Evolutionary conservation across 352 stramenopile genomes (phyloP), one percentile per base, ranked within the genome.

Genomic region (Phytophthora meadii): DNA sequence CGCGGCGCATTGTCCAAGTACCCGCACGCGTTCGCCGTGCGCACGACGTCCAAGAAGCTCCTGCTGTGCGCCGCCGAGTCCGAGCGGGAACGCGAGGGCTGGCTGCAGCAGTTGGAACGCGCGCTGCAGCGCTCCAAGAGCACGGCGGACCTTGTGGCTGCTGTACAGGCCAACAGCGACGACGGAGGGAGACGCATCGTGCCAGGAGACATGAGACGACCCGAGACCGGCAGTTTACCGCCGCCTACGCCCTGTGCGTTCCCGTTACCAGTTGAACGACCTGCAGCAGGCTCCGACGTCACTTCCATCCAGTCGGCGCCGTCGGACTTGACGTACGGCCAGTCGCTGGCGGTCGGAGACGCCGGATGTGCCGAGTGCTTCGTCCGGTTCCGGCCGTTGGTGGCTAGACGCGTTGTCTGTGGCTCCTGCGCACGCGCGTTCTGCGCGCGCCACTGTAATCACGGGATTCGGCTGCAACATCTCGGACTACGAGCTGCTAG

Each of bases 21-120:
- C 42, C 25, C 79, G 22, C 68, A 90, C 49, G 71, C 84, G 14
- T 93, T 93, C 40, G 79, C 82, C 7, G 57, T 93, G 32, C 82
- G 81, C 48, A 90, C 84, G 30, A 74, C 70, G 5, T 75, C 57
- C 54, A 84, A 87, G 58, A 72, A 74, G 5, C 32, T 90, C 51
- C 42, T 93, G 54, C 60, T 92, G n/a, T 93, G 84, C 41, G 81
- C 81, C 17, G 77, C 81, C 19, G 65, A 80, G 60, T 76, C 65
- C 3, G 36, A 19, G 0, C 63, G 64, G 9, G 82, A 88, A 25
- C 85, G 82, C 27, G 59, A 81, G 14, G 42, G 47, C 36, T 93
- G 84, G 84, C 49, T 87, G 40, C 47, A 74, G n/a, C 54, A 66
- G 9, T 52, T 92, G 9, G 52, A 80, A 48, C 41, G 40, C 2